Evolutionary conservation across 306 rosid genomes (phyloP), one percentile per base, ranked within the genome.

Genomic region (Crataegus laevigata): DNA sequence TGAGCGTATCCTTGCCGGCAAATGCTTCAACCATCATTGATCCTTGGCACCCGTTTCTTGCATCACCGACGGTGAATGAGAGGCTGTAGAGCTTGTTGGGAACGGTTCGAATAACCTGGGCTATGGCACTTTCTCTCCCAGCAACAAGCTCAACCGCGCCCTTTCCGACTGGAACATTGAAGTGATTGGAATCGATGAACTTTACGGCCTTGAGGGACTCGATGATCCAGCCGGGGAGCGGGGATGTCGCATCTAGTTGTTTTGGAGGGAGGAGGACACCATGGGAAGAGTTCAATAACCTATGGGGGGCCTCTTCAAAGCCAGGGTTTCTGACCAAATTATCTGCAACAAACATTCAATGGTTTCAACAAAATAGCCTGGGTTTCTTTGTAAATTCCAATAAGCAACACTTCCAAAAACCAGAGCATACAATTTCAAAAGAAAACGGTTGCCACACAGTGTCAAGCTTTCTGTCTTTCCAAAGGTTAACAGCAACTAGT

Each of bases 21-120:
- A 94, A 94, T 36, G 96, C 99, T 68, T 94, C 98, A 32, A 94
- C 88, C 92, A 89, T 74, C 99, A 96, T 96, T 3, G 96, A 86
- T 67, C 99, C 99, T 5, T 90, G 97, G 71, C 98, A 96, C 38
- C 97, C 98, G 52, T 96, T 96, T 79, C 74, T 92, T 19, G 96
- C 97, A 7, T 96, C 99, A 2, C 98, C 99, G 11, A 96, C 60
- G 0, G 87, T 50, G 79, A 96, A 96, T n/a, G 85, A 75, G 75
- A 96, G 84, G 74, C 28, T 79, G 85, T 96, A 96, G 74, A 71
- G 17, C 76, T 83, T 88, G 84, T 84, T 78, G 14, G 91, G 84
- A 34, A 83, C 69, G 1, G 98, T 96, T 82, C 90, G 85, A 72
- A 96, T 71, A 11, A 96, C 45, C 81, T 96, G 98, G 1, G 99